Base-by-base conservation (phyloP, 352 stramenopile species). In the Globisporangium acanthophoron region DNA sequence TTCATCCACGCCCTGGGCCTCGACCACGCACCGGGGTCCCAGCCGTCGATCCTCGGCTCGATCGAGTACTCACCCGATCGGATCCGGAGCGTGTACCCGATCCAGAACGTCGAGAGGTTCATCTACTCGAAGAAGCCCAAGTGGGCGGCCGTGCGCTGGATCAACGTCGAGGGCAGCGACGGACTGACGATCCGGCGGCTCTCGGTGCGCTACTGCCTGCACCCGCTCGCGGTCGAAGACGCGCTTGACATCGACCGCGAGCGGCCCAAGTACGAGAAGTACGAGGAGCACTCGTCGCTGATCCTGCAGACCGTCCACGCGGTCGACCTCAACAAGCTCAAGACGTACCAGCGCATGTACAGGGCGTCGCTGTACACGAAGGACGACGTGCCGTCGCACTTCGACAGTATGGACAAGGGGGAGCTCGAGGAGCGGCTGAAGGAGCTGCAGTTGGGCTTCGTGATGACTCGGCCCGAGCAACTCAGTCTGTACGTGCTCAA, bases 171-270 rank as follows among this genome's bases (percentile, higher is more conserved):
- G 58, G 73, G 76, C 54, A 72, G 65, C 16, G 80, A 91, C 51
- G 65, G 78, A 8, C 39, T 95, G 5, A 61, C 85, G 53, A 73
- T 96, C 57, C 70, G 84, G 0, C 67, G 84, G 3, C 55, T 96
- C 35, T 86, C 87, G 0, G 87, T 96, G 33, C 85, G 86, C 21
- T 92, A 96, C 52, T 79, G 83, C 21, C 53, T 96, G 40, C 87
- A 96, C 39, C 87, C 87, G 1, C 74, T 96, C 6, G 85, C 87
- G 1, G 79, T 96, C 13, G 85, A 96, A 64, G 85, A 96, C 56
- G 84, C 73, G 1, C 63, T 96, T 35, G 86, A 92, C 55, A 65
- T 92, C 0, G 84, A 90, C 50, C 70, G 80, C 5, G 80, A 91
- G 56, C 76, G 87, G 0, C 85, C 83, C 11, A 96, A 96, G 63